Conservation (phyloP, 2,329 filamentous ascomycete genomes). For the Hymenoscyphus infarciens region DNA sequence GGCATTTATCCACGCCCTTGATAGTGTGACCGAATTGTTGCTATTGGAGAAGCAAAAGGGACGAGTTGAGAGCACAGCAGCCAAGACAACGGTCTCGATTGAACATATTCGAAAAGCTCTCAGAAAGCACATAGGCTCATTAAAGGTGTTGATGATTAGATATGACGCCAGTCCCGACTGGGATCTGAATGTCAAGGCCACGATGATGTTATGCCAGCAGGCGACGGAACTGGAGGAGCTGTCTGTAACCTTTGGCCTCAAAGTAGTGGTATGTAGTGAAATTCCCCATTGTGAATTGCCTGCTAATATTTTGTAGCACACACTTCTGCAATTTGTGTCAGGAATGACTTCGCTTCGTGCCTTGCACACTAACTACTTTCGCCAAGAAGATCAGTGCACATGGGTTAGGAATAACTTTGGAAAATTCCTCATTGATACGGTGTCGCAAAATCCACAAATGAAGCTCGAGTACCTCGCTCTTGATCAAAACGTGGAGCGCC, state of each 20-base stretch:
- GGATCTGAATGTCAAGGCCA: slow-evolving; percentile 55
- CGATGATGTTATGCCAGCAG: slow-evolving; percentile 49
- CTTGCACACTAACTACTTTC: slow-evolving; percentile 52
- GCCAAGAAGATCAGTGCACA: slow-evolving; percentile 52
- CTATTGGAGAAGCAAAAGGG: slow-evolving; percentile 52
- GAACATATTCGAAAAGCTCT: slow-evolving; percentile 58
- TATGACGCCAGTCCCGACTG: slow-evolving; percentile 52
- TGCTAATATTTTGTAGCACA: slow-evolving; percentile 44
- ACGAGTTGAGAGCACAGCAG: slow-evolving; percentile 51
- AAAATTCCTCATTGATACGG: slow-evolving; percentile 55
- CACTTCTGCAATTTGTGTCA: slow-evolving; percentile 51
- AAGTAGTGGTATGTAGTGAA: slow-evolving; percentile 48
- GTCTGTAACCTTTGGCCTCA: slow-evolving; percentile 51
- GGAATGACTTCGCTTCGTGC: slow-evolving; percentile 49
- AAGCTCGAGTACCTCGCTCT: slow-evolving; percentile 58
- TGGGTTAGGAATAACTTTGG: slow-evolving; percentile 55
- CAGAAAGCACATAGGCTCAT: slow-evolving; percentile 52
- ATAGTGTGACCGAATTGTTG: slow-evolving; percentile 55
- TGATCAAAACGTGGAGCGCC: slow-evolving; percentile 46
- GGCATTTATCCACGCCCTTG: slow-evolving; percentile 49
- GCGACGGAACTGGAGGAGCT: slow-evolving; percentile 53
- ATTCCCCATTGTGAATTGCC: background rate
- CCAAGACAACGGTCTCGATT: slow-evolving; percentile 48
- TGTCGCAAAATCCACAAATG: slow-evolving; percentile 52
- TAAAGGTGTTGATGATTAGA: slow-evolving; percentile 58